A percentile compares a stretch with the other conserved stretches of the same genome.
Evolutionary conservation across 208 protist species (phyloP).

Genomic region (Novymonas esmeraldas): DNA sequence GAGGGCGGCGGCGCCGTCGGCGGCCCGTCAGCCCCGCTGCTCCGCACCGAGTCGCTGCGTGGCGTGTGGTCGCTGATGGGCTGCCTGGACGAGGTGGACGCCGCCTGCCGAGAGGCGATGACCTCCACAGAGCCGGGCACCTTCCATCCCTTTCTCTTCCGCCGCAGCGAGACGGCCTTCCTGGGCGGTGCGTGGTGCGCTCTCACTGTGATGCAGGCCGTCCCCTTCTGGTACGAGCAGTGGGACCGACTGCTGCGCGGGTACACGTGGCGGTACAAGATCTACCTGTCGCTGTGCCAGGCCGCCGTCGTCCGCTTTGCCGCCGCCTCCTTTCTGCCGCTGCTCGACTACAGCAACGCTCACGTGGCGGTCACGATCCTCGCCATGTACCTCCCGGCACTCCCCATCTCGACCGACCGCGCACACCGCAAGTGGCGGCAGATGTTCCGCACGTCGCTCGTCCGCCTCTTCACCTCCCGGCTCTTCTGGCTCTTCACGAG

Average conservation of each 20-base stretch:
- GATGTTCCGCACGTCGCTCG: slow-evolving; percentile 65
- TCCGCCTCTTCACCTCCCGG: slow-evolving; percentile 74
- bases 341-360: slow-evolving; percentile 65
- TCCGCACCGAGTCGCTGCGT: background rate
- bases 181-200: slow-evolving; percentile 56
- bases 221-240: slow-evolving; percentile 75
- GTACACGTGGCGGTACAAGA: slow-evolving; percentile 56
- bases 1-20: slow-evolving; percentile 6
- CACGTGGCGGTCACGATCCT: slow-evolving; percentile 79
- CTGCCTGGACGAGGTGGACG: slow-evolving; percentile 34
- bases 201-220: slow-evolving; percentile 56
- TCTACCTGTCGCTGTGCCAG: slow-evolving; percentile 76
- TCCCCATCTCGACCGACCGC: slow-evolving; percentile 80
- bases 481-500: slow-evolving; percentile 78
- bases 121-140: slow-evolving; percentile 43
- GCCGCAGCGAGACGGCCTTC: slow-evolving; percentile 49
- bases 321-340: slow-evolving; percentile 64
- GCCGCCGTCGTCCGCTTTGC: slow-evolving; percentile 73
- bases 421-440: slow-evolving; percentile 75
- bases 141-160: slow-evolving; percentile 82
- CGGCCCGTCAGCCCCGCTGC: slow-evolving; percentile 5
- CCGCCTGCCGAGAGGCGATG: slow-evolving; percentile 59
- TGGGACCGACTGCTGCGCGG: slow-evolving; percentile 54
- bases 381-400: slow-evolving; percentile 76
- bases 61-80: background rate